Evolutionary conservation across 2,329 filamentous ascomycete genomes (phyloP).

Genomic region (Hypoxylon sp.): DNA sequence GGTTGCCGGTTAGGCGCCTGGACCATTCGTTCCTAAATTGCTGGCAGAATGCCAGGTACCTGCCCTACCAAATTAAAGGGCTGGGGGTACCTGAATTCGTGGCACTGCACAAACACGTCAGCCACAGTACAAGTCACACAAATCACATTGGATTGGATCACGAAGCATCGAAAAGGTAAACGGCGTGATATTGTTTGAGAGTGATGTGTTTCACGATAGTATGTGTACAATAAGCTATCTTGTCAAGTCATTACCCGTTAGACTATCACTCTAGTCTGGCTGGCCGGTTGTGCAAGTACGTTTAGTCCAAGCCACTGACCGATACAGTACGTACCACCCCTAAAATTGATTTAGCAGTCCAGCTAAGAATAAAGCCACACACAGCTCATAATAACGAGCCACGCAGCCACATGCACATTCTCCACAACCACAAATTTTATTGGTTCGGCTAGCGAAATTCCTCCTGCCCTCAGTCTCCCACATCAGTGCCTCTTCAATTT

Average conservation of each 20-base stretch:
- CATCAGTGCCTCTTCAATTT: constrained; percentile 47
- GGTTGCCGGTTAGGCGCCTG: constrained; percentile 24
- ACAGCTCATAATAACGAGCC: neutral
- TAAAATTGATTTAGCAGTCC: neutral
- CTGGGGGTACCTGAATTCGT: constrained; percentile 20
- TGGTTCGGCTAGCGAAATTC: constrained; percentile 51
- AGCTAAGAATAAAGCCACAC: constrained; percentile 15
- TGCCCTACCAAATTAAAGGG: constrained; percentile 38
- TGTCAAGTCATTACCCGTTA: neutral
- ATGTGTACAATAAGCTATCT: neutral
- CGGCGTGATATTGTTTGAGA: constrained; percentile 1
- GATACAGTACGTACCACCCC: neutral
- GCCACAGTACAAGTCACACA: constrained; percentile 23
- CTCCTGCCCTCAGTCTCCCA: constrained; percentile 51
- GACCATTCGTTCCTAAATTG: constrained; percentile 30
- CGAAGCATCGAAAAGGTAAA: constrained; percentile 2
- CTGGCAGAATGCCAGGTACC: constrained; percentile 23
- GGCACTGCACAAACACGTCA: constrained; percentile 15
- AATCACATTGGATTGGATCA: constrained; percentile 17
- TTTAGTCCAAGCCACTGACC: constrained; percentile 23
- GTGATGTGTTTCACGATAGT: constrained; percentile 4
- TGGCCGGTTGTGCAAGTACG: neutral
- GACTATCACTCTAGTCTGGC: neutral
- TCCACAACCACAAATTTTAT: constrained; percentile 47
- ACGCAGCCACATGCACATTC: constrained; percentile 38